A percentile compares a stretch with the other conserved stretches of the same genome.
Evolutionary conservation across 495 filamentous ascomycete species (phyloP).

Genomic region (Bryoglossum gracile): DNA sequence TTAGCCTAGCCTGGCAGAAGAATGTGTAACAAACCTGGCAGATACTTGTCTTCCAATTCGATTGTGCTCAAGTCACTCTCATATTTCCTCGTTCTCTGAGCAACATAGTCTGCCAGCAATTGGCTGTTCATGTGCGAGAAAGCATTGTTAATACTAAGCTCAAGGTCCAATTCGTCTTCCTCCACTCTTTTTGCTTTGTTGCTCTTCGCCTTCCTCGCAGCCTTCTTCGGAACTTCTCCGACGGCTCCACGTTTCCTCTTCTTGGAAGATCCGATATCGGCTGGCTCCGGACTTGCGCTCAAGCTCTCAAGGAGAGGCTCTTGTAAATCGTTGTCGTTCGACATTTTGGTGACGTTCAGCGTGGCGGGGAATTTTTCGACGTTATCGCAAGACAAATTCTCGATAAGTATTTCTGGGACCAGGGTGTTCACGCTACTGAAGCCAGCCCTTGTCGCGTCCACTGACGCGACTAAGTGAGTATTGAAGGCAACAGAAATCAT

Average conservation of each 20-base stretch:
- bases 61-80: constrained; percentile 71
- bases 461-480: too few relatives aligned
- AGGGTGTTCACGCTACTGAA: too few relatives aligned
- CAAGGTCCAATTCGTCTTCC: constrained; percentile 51
- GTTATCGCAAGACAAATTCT: neutral
- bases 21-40: constrained; percentile 57
- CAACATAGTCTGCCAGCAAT: constrained; percentile 79
- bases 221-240: constrained; percentile 5
- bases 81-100: constrained; percentile 69
- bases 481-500: too few relatives aligned
- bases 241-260: constrained; percentile 21
- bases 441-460: too few relatives aligned
- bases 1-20: too few relatives aligned
- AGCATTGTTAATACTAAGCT: constrained; percentile 68
- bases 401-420: neutral
- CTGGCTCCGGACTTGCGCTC: constrained; percentile 13
- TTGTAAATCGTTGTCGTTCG: constrained; percentile 16
- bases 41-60: constrained; percentile 72
- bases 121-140: constrained; percentile 75
- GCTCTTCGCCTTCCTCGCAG: constrained; percentile 35
- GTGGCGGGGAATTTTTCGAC: neutral
- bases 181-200: constrained; percentile 52
- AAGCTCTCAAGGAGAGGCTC: constrained; percentile 23
- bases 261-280: constrained; percentile 8
- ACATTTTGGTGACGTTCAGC: too few relatives aligned